Evolutionary conservation across 352 stramenopile genomes (phyloP).

Genomic region (Peronosclerospora sorghi): DNA sequence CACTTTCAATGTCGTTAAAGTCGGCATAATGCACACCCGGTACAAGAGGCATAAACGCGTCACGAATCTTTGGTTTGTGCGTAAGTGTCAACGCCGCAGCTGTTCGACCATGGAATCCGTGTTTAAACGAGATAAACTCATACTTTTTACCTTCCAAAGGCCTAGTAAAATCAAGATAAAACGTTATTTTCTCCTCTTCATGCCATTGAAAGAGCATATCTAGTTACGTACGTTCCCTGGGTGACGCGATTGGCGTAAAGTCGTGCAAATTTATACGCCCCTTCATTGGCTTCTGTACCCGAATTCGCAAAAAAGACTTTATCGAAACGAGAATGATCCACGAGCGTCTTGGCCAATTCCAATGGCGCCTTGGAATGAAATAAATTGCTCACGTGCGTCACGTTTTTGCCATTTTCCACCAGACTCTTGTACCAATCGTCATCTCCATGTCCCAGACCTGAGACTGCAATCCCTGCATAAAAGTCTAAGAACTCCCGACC

Average conservation of each 20-base stretch:
- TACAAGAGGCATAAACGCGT: conserved; percentile 75
- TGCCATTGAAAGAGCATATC: background rate
- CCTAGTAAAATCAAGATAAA: conserved; percentile 9
- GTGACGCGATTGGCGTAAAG: conserved; percentile 57
- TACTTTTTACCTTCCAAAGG: conserved; percentile 64
- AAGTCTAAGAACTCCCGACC: conserved; percentile 87
- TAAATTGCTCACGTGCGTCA: conserved; percentile 95
- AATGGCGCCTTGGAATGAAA: conserved; percentile 93
- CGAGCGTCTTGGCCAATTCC: conserved; percentile 89
- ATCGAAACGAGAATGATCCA: conserved; percentile 92
- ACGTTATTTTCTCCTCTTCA: background rate
- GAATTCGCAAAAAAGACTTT: conserved; percentile 99
- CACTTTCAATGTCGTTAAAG: conserved; percentile 78
- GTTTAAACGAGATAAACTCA: conserved; percentile 83
- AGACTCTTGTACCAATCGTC: conserved; percentile 68
- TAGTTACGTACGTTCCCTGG: conserved; percentile 49
- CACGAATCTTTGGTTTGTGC: conserved; percentile 83
- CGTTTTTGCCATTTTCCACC: conserved; percentile 47
- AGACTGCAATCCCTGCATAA: conserved; percentile 89
- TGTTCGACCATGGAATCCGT: conserved; percentile 78
- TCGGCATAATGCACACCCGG: conserved; percentile 61
- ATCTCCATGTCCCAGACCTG: conserved; percentile 84
- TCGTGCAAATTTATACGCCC: conserved; percentile 80
- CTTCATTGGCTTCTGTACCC: conserved; percentile 86
- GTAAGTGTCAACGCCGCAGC: conserved; percentile 66